Base-by-base conservation (phyloP, 2,329 filamentous ascomycete species). In the Fusarium domesticum region DNA sequence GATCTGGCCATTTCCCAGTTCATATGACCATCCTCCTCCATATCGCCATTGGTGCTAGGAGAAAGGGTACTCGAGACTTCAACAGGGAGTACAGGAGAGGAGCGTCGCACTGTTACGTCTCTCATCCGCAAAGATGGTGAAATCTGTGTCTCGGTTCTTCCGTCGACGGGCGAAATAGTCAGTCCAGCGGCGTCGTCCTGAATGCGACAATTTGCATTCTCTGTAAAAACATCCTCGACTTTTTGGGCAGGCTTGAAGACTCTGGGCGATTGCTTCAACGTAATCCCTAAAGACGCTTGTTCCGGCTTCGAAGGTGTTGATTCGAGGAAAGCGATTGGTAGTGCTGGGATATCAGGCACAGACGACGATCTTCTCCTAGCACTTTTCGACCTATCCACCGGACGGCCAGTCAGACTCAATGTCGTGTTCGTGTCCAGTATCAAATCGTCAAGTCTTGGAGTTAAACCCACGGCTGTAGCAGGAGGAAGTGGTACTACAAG, bases 1-100 rank as follows among this genome's bases (percentile, higher is more conserved):
- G 76, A 77, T 48, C 76, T 68, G n/a, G 76, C 62, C 3, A 74
- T 76, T 35, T 70, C 75, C 73, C 74, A 77, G 45, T 71, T 68
- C 14, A 59, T 61, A 36, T 75, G n/a, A n/a, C n/a, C 71, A 19
- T 75, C 73, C 17, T 68, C 66, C 11, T 62, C 63, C 18, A 59
- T 64, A 23, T 53, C 65, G 17, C 47, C 48, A 35, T 69, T 64
- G 18, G 66, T 70, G 18, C 57, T 64, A 23, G 64, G 62, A 15
- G 69, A 69, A 33, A 59, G 41, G 16, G 59, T 40, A 20, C 48
- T 56, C 37, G 54, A 39, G 18, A 62, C 65, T 38, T 67, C 66
- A 12, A 61, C 46, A 6, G 75, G 75, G 34, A 80, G 63, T 2
- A 78, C 66, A 3, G 74, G 75, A 14, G 77, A 80, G 3, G 76